phyloP scores from a whole-genome alignment of 148 eudicot genomes.

The Camellia lanceoleosa region DNA sequence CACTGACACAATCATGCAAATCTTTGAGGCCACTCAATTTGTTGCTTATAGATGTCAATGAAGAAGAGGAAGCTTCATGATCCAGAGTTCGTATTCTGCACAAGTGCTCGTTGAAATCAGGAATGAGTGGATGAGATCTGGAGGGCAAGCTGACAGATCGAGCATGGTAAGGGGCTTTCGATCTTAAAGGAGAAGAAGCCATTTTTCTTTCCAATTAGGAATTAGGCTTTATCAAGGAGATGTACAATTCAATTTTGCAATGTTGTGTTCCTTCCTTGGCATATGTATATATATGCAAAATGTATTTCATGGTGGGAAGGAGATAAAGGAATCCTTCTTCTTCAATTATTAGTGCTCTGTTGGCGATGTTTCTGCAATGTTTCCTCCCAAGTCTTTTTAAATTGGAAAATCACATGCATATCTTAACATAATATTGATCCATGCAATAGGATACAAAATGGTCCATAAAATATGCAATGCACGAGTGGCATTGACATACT shows the following conservation, averaged over 20 bases:
- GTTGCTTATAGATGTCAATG: no score
- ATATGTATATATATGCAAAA: neutral
- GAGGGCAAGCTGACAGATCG: slow-evolving; percentile 29
- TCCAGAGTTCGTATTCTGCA: no score
- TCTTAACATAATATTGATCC: neutral
- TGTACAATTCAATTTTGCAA: neutral
- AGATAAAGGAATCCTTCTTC: neutral
- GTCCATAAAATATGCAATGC: neutral
- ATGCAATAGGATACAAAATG: neutral
- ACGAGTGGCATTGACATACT: neutral
- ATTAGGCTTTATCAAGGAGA: neutral
- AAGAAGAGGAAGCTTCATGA: no score
- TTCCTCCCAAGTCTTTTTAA: neutral
- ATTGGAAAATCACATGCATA: neutral
- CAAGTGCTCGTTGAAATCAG: no score
- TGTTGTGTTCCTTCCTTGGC: neutral
- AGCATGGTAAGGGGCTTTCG: slow-evolving; percentile 11
- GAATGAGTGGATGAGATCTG: no score
- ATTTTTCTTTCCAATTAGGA: neutral
- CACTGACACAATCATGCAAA: no score
- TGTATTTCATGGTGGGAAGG: slow-evolving; percentile 4
- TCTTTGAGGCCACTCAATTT: no score
- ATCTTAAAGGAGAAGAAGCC: slow-evolving; percentile 18
- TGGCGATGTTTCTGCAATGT: neutral
- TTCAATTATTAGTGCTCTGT: neutral